Conservation (phyloP, 306 rosid genomes). For the Lupinus albus region DNA sequence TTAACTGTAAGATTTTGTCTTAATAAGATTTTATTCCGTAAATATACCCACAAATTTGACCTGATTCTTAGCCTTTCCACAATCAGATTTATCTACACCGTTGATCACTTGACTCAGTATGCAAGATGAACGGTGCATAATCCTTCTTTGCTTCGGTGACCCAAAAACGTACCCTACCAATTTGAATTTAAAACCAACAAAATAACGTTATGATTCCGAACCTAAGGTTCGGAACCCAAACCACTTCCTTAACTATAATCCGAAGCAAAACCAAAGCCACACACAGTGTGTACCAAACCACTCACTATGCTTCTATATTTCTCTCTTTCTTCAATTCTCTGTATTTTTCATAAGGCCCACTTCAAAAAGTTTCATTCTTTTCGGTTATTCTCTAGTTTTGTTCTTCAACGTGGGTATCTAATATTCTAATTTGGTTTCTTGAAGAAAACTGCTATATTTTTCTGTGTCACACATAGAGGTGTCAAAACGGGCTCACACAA, state of each 20-base stretch:
- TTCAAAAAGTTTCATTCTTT: not conserved
- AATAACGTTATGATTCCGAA: conserved; percentile 45
- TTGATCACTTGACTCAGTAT: conserved; percentile 6
- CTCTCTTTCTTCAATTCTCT: not conserved
- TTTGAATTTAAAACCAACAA: conserved; percentile 44
- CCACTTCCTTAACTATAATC: not conserved
- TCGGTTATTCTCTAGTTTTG: not conserved
- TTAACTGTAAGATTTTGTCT: not conserved
- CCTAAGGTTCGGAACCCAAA: conserved; percentile 38
- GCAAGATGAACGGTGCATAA: not conserved
- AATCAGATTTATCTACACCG: not conserved
- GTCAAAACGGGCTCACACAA: no score
- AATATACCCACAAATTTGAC: not conserved
- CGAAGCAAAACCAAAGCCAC: conserved; percentile 34
- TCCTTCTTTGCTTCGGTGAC: not conserved
- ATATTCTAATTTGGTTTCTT: not conserved
- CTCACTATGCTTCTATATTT: not conserved
- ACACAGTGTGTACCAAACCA: conserved; percentile 12
- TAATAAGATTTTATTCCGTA: not conserved
- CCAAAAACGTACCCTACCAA: conserved; percentile 36
- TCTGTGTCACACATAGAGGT: not conserved
- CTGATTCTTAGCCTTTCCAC: not conserved
- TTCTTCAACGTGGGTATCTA: not conserved
- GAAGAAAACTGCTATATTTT: not conserved
- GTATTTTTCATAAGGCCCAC: not conserved